phyloP scores from a whole-genome alignment of 768 basidiomycete genomes.

The Russula emetica region DNA sequence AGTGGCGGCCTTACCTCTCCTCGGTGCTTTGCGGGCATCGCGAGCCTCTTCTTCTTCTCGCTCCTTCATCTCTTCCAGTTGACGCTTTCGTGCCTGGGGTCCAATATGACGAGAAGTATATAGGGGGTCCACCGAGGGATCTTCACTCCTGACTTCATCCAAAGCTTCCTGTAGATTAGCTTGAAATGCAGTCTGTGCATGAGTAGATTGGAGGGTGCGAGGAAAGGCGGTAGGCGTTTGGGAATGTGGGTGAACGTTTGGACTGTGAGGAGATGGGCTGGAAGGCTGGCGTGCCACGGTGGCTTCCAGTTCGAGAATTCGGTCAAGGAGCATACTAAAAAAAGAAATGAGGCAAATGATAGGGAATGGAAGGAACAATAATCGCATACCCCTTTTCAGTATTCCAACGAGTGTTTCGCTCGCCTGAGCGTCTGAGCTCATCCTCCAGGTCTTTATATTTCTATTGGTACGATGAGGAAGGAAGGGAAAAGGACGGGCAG shows the following conservation, averaged over 20 bases:
- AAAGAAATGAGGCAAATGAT: constrained; percentile 20
- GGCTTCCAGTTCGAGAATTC: constrained; percentile 57
- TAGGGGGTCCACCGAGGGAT: constrained; percentile 45
- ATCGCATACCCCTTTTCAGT: constrained; percentile 58
- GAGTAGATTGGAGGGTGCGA: constrained; percentile 43
- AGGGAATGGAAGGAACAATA: constrained; percentile 11
- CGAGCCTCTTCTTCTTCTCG: constrained; percentile 46
- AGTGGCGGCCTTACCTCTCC: constrained; percentile 33
- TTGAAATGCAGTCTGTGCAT: constrained; percentile 44
- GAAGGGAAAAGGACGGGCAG: neutral
- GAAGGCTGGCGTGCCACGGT: constrained; percentile 35
- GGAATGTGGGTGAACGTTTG: constrained; percentile 28
- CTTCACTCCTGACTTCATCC: constrained; percentile 44
- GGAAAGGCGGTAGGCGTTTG: constrained; percentile 48
- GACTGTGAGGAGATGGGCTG: constrained; percentile 25
- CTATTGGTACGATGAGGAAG: constrained; percentile 34
- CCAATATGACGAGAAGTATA: constrained; percentile 45
- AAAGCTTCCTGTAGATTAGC: constrained; percentile 47
- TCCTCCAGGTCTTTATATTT: constrained; percentile 55
- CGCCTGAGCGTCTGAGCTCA: constrained; percentile 56
- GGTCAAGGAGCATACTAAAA: constrained; percentile 50
- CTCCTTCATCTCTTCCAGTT: constrained; percentile 40
- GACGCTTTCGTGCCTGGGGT: constrained; percentile 42
- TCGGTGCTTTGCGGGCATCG: constrained; percentile 38
- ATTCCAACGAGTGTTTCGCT: constrained; percentile 57